Percentiles rank a stretch among this genome's conserved stretches.
Conservation (phyloP, 495 filamentous ascomycete species). For the Bombardia bombarda region DNA sequence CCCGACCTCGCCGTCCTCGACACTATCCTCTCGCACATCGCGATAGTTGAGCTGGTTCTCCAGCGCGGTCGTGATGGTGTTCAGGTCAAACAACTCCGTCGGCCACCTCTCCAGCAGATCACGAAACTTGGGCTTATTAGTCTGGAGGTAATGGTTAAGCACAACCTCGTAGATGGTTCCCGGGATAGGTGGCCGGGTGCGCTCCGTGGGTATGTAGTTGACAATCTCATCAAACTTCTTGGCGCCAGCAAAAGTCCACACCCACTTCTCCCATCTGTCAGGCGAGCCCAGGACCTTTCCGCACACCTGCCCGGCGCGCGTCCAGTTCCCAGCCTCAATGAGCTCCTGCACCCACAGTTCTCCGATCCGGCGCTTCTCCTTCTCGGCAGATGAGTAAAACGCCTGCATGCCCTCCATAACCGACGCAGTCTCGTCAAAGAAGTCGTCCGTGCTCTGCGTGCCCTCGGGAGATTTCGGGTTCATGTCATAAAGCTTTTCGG, state of each 20-base stretch:
- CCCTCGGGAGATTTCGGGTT: constrained; percentile 41
- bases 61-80: constrained; percentile 59
- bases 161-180: constrained; percentile 79
- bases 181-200: constrained; percentile 69
- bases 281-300: constrained; percentile 73
- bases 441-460: constrained; percentile 55
- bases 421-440: constrained; percentile 70
- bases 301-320: constrained; percentile 64
- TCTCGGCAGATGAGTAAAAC: constrained; percentile 62
- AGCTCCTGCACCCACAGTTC: constrained; percentile 89
- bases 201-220: constrained; percentile 65
- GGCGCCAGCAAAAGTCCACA: constrained; percentile 78
- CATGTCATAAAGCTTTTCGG: constrained; percentile 20
- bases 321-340: constrained; percentile 64
- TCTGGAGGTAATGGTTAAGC: constrained; percentile 73
- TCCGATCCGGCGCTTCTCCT: constrained; percentile 86
- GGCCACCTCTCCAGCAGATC: constrained; percentile 82
- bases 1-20: constrained; percentile 55
- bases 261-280: constrained; percentile 88
- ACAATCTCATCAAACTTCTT: constrained; percentile 84
- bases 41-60: constrained; percentile 63
- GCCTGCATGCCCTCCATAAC: constrained; percentile 43
- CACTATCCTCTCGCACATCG: constrained; percentile 59
- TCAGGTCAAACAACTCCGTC: constrained; percentile 71
- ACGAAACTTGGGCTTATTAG: constrained; percentile 58